These are phyloP conservation scores for Achlya hypogyna DNA, from an alignment of 352 stramenopile species.

Conservation along the genomic window DNA sequence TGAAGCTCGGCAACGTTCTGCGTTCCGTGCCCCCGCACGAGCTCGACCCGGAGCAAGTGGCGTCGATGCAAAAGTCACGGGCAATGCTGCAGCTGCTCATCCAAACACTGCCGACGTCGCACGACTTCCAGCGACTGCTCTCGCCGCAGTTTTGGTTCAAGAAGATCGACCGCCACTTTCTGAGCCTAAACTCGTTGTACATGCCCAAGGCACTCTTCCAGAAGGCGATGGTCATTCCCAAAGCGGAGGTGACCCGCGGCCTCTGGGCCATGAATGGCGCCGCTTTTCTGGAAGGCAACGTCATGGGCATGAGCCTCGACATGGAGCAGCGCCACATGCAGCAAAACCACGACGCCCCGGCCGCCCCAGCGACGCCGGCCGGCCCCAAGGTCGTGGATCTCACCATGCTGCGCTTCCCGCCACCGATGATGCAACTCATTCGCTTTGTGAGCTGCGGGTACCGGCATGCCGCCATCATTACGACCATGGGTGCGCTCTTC, in stretches of 20 bases:
- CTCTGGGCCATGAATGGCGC: constrained; percentile 13
- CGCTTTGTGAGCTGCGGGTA: constrained; percentile 64
- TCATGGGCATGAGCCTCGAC: constrained; percentile 19
- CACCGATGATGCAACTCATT: constrained; percentile 42
- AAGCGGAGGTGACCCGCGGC: not conserved
- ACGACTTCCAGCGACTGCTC: constrained; percentile 1
- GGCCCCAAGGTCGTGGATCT: constrained; percentile 24
- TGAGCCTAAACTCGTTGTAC: constrained; percentile 8
- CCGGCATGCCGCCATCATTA: constrained; percentile 63
- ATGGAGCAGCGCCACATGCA: constrained; percentile 13
- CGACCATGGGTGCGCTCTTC: constrained; percentile 47
- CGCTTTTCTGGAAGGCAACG: constrained; percentile 16
- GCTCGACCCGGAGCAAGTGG: not conserved
- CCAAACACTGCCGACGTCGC: constrained; percentile 8
- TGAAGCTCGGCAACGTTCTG: constrained; percentile 9
- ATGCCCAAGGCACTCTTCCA: constrained; percentile 8
- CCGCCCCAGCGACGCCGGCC: not conserved
- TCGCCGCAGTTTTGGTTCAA: constrained; percentile 19
- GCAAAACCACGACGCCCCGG: not conserved
- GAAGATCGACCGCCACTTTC: constrained; percentile 17
- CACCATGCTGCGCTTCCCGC: constrained; percentile 35
- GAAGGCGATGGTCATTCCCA: not conserved
- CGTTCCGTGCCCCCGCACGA: not conserved
- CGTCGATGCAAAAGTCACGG: not conserved
- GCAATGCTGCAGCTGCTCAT: constrained; percentile 16